Evolutionary conservation across 2,329 filamentous ascomycete genomes (phyloP).

Genomic region (Huntiella moniliformis): DNA sequence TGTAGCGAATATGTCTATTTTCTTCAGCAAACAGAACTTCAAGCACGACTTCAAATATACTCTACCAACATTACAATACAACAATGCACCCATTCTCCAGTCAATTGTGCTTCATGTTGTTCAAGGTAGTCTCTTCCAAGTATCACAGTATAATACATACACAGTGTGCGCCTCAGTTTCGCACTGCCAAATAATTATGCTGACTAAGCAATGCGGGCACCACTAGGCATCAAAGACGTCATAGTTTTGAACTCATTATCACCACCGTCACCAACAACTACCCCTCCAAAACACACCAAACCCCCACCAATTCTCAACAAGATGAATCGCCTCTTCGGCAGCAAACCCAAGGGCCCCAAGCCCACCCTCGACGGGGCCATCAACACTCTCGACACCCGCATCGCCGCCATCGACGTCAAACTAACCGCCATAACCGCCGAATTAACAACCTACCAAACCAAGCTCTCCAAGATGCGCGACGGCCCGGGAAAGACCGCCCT

Average conservation of each 20-base stretch:
- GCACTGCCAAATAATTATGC: background rate
- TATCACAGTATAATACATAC: too few species aligned
- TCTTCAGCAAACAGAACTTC: too few species aligned
- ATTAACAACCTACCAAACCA: conserved; percentile 69
- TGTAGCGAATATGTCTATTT: too few species aligned
- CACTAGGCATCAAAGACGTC: background rate
- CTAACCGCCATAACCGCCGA: conserved; percentile 83
- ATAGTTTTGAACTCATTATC: background rate
- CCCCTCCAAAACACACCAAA: background rate
- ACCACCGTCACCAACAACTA: background rate
- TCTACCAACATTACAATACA: too few species aligned
- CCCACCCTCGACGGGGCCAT: conserved; percentile 74
- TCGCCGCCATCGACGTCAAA: conserved; percentile 83
- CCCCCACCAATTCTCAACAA: conserved; percentile 12
- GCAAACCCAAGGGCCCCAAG: conserved; percentile 72
- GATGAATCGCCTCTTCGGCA: conserved; percentile 96
- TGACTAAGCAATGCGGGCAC: background rate
- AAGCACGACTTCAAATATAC: too few species aligned
- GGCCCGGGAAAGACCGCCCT: conserved; percentile 84
- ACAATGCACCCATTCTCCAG: too few species aligned
- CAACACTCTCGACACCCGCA: conserved; percentile 62
- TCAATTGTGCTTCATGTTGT: too few species aligned
- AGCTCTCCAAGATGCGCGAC: conserved; percentile 82
- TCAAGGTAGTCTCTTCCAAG: too few species aligned
- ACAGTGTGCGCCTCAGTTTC: too few species aligned